A percentile compares a stretch with the other conserved stretches of the same genome.
phyloP scores from a whole-genome alignment of 177 flowering plant species.

The Vitis hybrid region DNA sequence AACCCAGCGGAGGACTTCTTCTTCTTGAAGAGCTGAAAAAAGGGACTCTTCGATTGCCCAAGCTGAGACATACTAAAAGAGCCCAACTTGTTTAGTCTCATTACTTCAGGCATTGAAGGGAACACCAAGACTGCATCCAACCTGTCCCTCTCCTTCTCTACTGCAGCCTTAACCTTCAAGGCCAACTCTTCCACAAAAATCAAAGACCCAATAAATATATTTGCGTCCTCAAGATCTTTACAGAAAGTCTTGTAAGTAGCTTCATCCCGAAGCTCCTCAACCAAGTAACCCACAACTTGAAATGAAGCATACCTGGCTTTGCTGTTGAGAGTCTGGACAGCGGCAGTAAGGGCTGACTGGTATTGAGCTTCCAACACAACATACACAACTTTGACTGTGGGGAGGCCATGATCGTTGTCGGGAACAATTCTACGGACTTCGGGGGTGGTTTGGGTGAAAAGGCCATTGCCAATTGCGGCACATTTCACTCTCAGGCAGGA shows the following conservation, averaged over 20 bases:
- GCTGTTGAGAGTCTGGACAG: constrained; percentile 66
- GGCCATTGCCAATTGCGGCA: constrained; percentile 79
- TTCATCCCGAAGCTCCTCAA: constrained; percentile 88
- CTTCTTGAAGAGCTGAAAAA: constrained; percentile 91
- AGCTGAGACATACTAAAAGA: constrained; percentile 98
- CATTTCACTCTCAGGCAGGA: constrained; percentile 54
- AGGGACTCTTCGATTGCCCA: constrained; percentile 96
- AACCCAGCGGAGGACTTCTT: constrained; percentile 89
- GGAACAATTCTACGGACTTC: constrained; percentile 93
- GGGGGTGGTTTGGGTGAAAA: constrained; percentile 88
- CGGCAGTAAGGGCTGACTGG: constrained; percentile 84
- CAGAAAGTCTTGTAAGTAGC: constrained; percentile 68
- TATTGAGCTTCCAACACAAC: constrained; percentile 98
- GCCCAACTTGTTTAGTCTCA: constrained; percentile 94
- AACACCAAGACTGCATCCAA: constrained; percentile 95
- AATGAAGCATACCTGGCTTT: constrained; percentile 46
- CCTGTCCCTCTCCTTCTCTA: constrained; percentile 92
- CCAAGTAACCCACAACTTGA: constrained; percentile 94
- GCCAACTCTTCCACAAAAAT: constrained; percentile 98
- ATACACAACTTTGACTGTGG: constrained; percentile 88
- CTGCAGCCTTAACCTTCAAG: constrained; percentile 78
- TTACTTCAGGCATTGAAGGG: constrained; percentile 99
- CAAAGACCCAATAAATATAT: constrained; percentile 91
- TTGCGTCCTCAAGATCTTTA: constrained; percentile 85
- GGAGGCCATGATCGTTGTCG: constrained; percentile 45